Evolutionary conservation across 495 filamentous ascomycete species (phyloP), one percentile per base, ranked within the genome.

Genomic region (Terfezia boudieri): DNA sequence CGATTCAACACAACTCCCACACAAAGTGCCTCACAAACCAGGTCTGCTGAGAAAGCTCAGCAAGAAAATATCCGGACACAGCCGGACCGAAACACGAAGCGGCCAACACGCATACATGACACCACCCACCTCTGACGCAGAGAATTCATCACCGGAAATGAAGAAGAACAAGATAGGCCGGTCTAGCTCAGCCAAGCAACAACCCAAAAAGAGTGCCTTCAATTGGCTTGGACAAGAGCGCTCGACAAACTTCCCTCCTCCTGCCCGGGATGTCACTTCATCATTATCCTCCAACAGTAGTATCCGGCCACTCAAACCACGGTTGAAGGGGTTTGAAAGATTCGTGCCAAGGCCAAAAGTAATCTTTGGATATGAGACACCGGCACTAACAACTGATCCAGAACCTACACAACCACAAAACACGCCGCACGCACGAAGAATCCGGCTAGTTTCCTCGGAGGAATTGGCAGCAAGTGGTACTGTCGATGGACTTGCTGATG

Each of bases 321-420:
- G 59, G 6, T 20, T 46, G 41, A 46, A 46, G 23, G 59, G 55
- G 46, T 59, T 64, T 54, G 61, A 58, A 37, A 56, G 61, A 14
- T 62, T 65, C 53, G 51, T 59, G 38, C 62, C 62, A 20, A 56
- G 62, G 22, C 62, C 62, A 7, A 64, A 60, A 23, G 62, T 65
- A 23, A 59, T 38, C 41, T 64, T 61, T 43, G 62, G 64, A 9
- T 46, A 46, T 20, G 41, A 46, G 17, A 46, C 41, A 14, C 26
- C 26, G 26, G 26, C 26, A 32, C 26, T 32, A 57, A 55, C n/a
- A 55, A 8, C 12, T 10, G 54, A 38, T 55, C 59, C n/a, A 56
- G 55, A 17, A 48, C 52, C 37, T 57, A 52, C 32, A 23, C 57
- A 17, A 49, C 55, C 32, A 37, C 49, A 9, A 56, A 55, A 49